Evolutionary conservation across 2,329 filamentous ascomycete species (phyloP), one percentile per base, ranked within the genome.

Genomic region (Tolypocladium pustulatum): DNA sequence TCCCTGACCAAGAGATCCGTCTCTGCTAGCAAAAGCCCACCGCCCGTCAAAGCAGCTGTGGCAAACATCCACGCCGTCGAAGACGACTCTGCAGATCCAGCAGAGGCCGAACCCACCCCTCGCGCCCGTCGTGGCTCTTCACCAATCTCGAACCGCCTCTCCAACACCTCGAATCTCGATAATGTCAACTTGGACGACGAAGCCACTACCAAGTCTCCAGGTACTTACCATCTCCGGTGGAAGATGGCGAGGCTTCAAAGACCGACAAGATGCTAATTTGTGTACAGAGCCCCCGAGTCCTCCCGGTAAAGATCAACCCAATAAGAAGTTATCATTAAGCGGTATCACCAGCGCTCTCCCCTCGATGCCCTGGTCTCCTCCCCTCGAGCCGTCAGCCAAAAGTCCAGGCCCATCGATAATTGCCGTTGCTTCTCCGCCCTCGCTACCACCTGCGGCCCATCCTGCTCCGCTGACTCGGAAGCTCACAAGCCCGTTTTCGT

Each of bases 401-500:
- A 78, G 74, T 60, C 71, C 72, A 27, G 65, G 63, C 67, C 74
- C 65, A 63, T 72, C 66, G 62, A 65, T 69, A 61, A 65, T 68
- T 57, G 64, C 67, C 38, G 65, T 68, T 38, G 65, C 68, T 53
- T 70, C 69, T 57, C 65, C 66, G 51, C 69, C 69, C n/a, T 65
- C 73, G 4, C 59, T 65, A 22, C 65, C 64, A 32, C 20, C 38
- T n/a, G 27, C 49, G 20, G 20, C 49, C 37, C 37, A 56, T 4
- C 61, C 68, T 27, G 65, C 68, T 25, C 74, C 78, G 2, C 74
- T 77, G 15, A 64, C 81, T 60, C 80, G 91, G 68, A 96, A 94
- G 71, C 82, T 95, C 58, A 92, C 90, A 10, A 90, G 90, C 65
- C 90, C 89, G n/a, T 95, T 96, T 66, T 84, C 90, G 43, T 93